Base-by-base conservation (phyloP, 139 green algal genomes). In the Diplosphaera chodatii region DNA sequence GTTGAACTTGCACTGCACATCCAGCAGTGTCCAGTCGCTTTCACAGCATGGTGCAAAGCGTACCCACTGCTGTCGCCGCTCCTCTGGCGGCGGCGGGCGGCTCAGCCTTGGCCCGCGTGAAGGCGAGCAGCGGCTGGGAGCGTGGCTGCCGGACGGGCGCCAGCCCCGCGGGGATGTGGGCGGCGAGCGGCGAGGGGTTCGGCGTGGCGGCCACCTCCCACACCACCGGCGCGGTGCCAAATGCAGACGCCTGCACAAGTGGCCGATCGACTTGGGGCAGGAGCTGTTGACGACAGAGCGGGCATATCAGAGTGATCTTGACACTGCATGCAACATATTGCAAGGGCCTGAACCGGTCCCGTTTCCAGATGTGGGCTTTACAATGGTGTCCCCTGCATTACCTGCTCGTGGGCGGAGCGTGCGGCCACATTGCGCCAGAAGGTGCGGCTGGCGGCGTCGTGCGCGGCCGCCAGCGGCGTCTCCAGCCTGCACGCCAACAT, bases 371-470 rank as follows among this genome's bases (percentile, higher is more conserved):
- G n/a, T n/a, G n/a, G n/a, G n/a, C n/a, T n/a, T n/a, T n/a, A n/a
- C n/a, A n/a, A n/a, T n/a, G n/a, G n/a, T n/a, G n/a, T n/a, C n/a
- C 6, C 37, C 8, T 48, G 37, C 37, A 20, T 6, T 10, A 73
- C 40, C 30, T 63, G 29, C 1, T 33, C 62, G 1, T 4, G 4
- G 23, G 29, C 32, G 40, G 68, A 40, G 28, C 81, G 70, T 6
- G 80, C 70, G 4, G 40, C 40, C 18, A 81, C 66, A 32, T 87
- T 87, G 20, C 67, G 69, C 82, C 82, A 87, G 68, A 87, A 87
- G 63, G 82, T 82, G 64, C 73, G 67, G 23, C 70, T 77, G 32
- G 66, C 78, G 1, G 81, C 20, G 62, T 86, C 81, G 40, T 72
- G 67, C 33, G 82, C 64, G 3, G 48, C 22, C 16, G 48, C 48